Conservation (phyloP, 805 yeast species). For the Lipomyces yamanashiensis region DNA sequence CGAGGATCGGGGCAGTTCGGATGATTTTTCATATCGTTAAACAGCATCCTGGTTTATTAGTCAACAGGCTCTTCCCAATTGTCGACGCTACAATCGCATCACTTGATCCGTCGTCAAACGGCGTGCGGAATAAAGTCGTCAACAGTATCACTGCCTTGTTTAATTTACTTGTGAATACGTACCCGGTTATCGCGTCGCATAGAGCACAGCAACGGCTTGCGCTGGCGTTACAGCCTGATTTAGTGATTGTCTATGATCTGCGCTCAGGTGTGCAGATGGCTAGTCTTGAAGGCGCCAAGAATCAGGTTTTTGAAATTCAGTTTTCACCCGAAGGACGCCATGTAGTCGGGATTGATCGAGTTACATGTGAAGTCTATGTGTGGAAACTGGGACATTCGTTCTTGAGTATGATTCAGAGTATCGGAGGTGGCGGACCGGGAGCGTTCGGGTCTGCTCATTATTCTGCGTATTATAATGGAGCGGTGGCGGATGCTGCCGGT, state of each 20-base stretch:
- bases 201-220: conserved; percentile 39
- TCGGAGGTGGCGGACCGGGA: conserved; percentile 27
- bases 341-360: conserved; percentile 34
- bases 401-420: conserved; percentile 36
- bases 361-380: conserved; percentile 25
- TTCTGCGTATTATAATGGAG: conserved; percentile 18
- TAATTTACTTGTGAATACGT: conserved; percentile 29
- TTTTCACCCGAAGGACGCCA: conserved; percentile 39
- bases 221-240: conserved; percentile 32
- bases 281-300: conserved; percentile 33
- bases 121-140: conserved; percentile 31
- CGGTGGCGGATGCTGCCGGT: conserved; percentile 24
- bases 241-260: conserved; percentile 37
- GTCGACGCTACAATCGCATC: conserved; percentile 34
- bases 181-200: conserved; percentile 35
- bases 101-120: conserved; percentile 30
- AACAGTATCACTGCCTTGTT: conserved; percentile 30
- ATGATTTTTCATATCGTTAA: conserved; percentile 22
- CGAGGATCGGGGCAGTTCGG: conserved; percentile 34
- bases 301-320: conserved; percentile 24
- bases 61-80: conserved; percentile 32
- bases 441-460: conserved; percentile 7
- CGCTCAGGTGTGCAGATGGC: conserved; percentile 38
- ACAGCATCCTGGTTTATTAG: conserved; percentile 22
- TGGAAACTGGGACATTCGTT: conserved; percentile 39